Percentiles rank a stretch among this genome's conserved stretches.
phyloP scores from a whole-genome alignment of 345 rosid genomes.

The Gossypium australe region DNA sequence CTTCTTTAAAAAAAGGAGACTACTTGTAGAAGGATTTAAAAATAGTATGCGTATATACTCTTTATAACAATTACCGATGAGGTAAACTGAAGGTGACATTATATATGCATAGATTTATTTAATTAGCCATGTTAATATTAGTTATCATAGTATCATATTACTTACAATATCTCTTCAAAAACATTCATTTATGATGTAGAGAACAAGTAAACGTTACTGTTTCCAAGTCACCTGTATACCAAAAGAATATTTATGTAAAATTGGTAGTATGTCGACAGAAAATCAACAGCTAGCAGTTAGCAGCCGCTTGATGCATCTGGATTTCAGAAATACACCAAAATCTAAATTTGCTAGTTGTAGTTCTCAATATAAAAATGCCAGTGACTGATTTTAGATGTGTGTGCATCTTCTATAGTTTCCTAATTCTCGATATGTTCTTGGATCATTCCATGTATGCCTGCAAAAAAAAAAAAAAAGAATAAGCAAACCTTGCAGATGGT shows the following conservation, averaged over 20 bases:
- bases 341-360: conserved; percentile 1
- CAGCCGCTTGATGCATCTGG: conserved; percentile 5
- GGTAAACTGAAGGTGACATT: no score
- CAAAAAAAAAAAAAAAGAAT: conserved; percentile 6
- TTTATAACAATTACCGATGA: no score
- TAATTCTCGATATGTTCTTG: neutral
- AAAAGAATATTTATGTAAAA: conserved; percentile 19
- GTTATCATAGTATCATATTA: no score
- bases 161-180: no score
- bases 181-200: no score
- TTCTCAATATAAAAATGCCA: neutral
- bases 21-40: no score
- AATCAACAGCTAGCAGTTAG: neutral
- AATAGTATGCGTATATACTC: no score
- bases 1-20: no score
- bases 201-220: neutral
- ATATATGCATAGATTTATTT: no score
- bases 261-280: neutral
- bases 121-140: no score
- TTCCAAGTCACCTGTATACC: neutral
- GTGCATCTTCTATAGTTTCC: neutral
- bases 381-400: neutral
- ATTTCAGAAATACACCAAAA: conserved; percentile 1
- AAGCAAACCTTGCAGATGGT: conserved; percentile 8
- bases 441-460: conserved; percentile 6